Base-by-base conservation (phyloP, 164 flowering plant genomes). In the Macadamia integrifolia region DNA sequence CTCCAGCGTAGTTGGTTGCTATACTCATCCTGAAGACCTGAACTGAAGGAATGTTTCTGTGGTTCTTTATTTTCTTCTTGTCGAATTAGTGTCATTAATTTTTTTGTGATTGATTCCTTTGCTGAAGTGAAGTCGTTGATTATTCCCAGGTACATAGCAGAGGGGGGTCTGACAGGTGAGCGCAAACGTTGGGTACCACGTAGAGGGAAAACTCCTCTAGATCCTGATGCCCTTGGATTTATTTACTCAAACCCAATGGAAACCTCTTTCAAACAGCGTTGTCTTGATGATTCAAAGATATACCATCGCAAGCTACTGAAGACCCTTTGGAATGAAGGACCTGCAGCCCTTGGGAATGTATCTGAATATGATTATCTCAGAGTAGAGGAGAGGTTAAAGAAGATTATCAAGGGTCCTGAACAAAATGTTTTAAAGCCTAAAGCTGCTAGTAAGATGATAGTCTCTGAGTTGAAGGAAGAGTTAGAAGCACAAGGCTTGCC, bases 131-230 rank as follows among this genome's bases (percentile, higher is more conserved):
- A 60, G 59, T 57, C 57, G 42, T 70, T 62, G 61, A 31, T 70
- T 15, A 18, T 70, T 66, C 66, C 56, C 81, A 94, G 99, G 85
- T 94, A 94, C 71, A 69, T 90, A 67, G 91, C 72, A 58, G 99
- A 94, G 73, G 99, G 99, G 63, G 97, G 98, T 9, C 90, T 94
- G 62, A 94, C 97, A 62, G 99, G 97, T 62, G 97, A 90, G 49
- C 95, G 99, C 71, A 92, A 92, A 75, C 78, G 97, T 35, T 94
- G 99, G 97, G 99, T 94, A 9, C 99, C 99, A 64, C 92, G 97
- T 65, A 83, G 92, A 78, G 99, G 99, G 61, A 92, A 94, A 80
- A 81, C 92, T 63, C 97, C 97, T 77, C 71, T 92, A 57, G 99
- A 94, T 80, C 97, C 99, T 61, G 98, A 94, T 81, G 91, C 79